Evolutionary conservation across 2,329 filamentous ascomycete species (phyloP).

Genomic region (Neofusicoccum kwambonambiense): DNA sequence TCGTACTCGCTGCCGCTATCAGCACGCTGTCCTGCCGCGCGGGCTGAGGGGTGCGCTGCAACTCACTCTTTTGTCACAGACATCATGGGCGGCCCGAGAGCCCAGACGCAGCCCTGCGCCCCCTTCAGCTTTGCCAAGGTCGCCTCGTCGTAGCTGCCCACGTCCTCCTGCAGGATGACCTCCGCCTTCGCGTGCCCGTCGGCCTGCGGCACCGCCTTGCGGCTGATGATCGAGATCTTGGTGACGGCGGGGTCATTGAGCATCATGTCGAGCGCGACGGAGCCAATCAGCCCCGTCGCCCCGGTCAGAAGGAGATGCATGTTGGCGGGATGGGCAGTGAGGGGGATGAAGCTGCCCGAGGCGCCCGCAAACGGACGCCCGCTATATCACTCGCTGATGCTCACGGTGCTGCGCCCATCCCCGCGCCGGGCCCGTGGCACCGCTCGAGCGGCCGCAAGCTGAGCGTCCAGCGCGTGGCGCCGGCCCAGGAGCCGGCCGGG

Average conservation of each 20-base stretch:
- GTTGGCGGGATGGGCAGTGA: background rate
- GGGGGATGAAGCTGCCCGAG: background rate
- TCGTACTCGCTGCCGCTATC: constrained; percentile 57
- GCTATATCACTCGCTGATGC: background rate
- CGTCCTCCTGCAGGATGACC: constrained; percentile 70
- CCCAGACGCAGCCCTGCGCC: constrained; percentile 71
- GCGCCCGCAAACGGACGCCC: background rate
- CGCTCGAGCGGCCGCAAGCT: background rate
- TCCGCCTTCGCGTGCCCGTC: constrained; percentile 56
- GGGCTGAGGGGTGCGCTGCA: background rate
- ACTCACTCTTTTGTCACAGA: constrained; percentile 59
- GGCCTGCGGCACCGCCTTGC: constrained; percentile 63
- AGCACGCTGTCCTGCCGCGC: background rate
- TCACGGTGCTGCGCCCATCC: background rate
- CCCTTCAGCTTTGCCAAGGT: constrained; percentile 61
- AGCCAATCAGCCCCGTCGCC: constrained; percentile 45
- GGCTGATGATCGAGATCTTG: constrained; percentile 66
- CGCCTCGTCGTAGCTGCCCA: constrained; percentile 56
- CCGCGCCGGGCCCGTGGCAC: background rate
- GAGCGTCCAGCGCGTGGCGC: background rate
- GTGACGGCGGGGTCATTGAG: constrained; percentile 49
- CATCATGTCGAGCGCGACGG: constrained; percentile 39
- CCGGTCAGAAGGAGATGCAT: constrained; percentile 47
- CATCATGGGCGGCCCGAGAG: constrained; percentile 64
- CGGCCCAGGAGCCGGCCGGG: background rate